A percentile compares a stretch with the other conserved stretches of the same genome.
Conservation (phyloP, 2,329 filamentous ascomycete species). For the Paracoccidioides brasiliensis region DNA sequence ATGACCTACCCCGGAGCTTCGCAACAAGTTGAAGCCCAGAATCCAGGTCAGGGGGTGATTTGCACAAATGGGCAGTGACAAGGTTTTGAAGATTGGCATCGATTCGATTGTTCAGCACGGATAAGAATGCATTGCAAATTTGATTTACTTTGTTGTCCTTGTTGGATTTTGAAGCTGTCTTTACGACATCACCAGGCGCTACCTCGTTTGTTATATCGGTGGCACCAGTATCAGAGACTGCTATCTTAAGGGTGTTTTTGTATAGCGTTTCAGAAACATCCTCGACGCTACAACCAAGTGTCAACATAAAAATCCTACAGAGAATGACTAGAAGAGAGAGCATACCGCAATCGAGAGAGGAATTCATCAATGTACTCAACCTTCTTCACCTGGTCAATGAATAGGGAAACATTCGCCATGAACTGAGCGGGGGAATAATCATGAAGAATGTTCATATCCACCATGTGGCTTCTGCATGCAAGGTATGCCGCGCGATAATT, state of each 20-base stretch:
- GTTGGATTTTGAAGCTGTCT: constrained; percentile 7
- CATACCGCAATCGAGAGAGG: constrained; percentile 66
- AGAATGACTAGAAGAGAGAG: not conserved
- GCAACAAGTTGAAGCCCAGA: constrained; percentile 71
- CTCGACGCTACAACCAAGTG: constrained; percentile 47
- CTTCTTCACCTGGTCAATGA: constrained; percentile 74
- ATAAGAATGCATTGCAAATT: constrained; percentile 75
- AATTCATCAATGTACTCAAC: constrained; percentile 80
- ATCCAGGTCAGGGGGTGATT: constrained; percentile 76
- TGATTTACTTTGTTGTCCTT: constrained; percentile 59
- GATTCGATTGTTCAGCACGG: constrained; percentile 49
- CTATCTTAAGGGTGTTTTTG: constrained; percentile 58
- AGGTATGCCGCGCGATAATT: constrained; percentile 76
- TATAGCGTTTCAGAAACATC: constrained; percentile 93
- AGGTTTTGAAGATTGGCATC: constrained; percentile 69
- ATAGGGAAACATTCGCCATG: constrained; percentile 57
- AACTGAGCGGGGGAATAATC: constrained; percentile 87
- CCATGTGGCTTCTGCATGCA: constrained; percentile 79
- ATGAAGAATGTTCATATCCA: constrained; percentile 95
- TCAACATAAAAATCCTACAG: constrained; percentile 15
- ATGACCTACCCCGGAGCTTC: constrained; percentile 42
- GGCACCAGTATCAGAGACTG: constrained; percentile 17
- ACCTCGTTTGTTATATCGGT: constrained; percentile 2
- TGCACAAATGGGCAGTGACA: constrained; percentile 90
- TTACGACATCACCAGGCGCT: not conserved